Base-by-base conservation (phyloP, 164 flowering plant species). In the Cinnamomum chago region DNA sequence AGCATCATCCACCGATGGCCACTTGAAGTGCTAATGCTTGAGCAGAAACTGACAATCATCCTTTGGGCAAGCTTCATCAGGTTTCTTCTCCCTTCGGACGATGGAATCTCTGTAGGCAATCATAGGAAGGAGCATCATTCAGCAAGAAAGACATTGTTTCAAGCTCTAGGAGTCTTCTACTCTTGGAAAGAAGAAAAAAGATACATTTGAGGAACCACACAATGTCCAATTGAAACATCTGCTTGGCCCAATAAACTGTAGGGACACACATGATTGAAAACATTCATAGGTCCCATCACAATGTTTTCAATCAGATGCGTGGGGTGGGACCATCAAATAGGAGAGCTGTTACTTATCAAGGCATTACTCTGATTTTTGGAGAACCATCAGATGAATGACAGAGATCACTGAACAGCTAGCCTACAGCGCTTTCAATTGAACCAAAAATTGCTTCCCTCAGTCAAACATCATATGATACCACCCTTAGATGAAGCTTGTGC, bases 1-100 rank as follows among this genome's bases (percentile, higher is more conserved):
- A 90, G 76, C 51, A 77, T 79, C n/a, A 84, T 86, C 99, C 97
- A 95, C 50, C 83, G 72, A 60, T 82, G 87, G 11, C 81, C 71
- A 11, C 81, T 76, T 2, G 95, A 84, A 22, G 86, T 83, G 51
- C 88, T 85, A 23, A 93, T 79, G n/a, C 93, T 91, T 0, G 88
- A 27, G 71, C 92, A 90, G 82, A 92, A 93, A 79, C 76, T 86
- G 33, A 80, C 77, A 11, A 82, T 80, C 97, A 95, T 93, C 65
- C 93, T 83, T 67, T 86, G 87, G 9, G 94, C 85, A 58, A 95
- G 83, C 83, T 83, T 86, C 67, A 87, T 68, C 86, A 95, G 77
- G 82, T 88, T 91, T 71, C 77, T 83, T 79, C 73, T 85, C 13
- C 95, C 94, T 50, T 67, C 78, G 1, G 78, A 62, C 0, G 85